Base-by-base conservation (phyloP, 2,329 filamentous ascomycete genomes). In the Penicillium digitatum region DNA sequence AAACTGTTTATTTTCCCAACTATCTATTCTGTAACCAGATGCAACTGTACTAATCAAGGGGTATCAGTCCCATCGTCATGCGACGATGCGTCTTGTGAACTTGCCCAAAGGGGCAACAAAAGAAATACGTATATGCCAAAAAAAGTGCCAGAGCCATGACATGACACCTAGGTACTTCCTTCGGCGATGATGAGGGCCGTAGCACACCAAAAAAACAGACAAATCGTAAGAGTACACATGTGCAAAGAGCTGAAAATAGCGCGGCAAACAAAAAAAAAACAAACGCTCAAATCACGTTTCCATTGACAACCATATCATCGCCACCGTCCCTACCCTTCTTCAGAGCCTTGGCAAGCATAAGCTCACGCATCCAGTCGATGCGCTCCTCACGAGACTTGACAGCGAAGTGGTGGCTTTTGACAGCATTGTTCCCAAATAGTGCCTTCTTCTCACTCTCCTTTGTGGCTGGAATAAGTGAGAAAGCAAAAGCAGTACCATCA, bases 401-500 rank as follows among this genome's bases (percentile, higher is more conserved):
- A 35, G 34, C 34, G 3, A 35, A 35, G 34, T 35, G 34, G 34
- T 34, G 32, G 32, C 32, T 34, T 16, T 96, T 96, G 67, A 84
- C 85, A 12, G 82, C 85, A 53, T 85, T 94, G 78, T 82, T 66
- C 16, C 59, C 43, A 59, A 76, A 72, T 44, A 72, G 44, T 43
- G 62, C 31, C 38, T 66, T 70, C n/a, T 61, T 64, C 70, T 75
- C 67, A 78, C 62, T 77, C 56, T 67, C 74, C 61, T 70, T 79
- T 59, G 70, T 62, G 1, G 75, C 64, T 0, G 77, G 75, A 35
- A 77, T 69, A 9, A 78, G 55, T 0, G 74, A 76, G 55, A 78
- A 78, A 3, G 69, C 69, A 59, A 78, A 78, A 0, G 71, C 69
- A 1, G 72, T 60, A 8, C 73, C 69, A 8, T 65, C 65, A 3